These are phyloP conservation scores for Physcomitrellopsis africana DNA, from an alignment of 225 moss, liverwort and hornwort genomes.

Conservation along the genomic window DNA sequence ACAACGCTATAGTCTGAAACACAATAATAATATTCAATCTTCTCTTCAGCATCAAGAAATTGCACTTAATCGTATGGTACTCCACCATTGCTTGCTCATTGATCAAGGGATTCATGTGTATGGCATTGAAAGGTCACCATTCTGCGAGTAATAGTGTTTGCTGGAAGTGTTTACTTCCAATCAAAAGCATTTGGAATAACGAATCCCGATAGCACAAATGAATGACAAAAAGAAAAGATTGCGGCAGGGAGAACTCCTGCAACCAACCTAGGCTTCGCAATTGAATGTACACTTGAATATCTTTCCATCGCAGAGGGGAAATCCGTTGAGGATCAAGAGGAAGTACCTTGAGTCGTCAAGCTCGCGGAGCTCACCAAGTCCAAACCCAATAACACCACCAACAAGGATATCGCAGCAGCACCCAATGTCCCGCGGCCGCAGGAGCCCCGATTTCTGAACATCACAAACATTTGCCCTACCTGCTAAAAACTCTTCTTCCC, in stretches of 20 bases:
- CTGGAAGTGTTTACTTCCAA: not conserved
- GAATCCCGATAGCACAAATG: too few species aligned
- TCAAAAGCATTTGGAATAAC: too few species aligned
- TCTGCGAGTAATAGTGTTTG: slow-evolving; percentile 5
- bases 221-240: too few species aligned
- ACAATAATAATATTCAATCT: not conserved
- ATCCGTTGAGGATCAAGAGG: not conserved
- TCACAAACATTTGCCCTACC: slow-evolving; percentile 21
- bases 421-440: not conserved
- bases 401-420: slow-evolving; percentile 11
- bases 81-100: not conserved
- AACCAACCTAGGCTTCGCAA: too few species aligned
- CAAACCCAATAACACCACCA: slow-evolving; percentile 23
- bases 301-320: too few species aligned
- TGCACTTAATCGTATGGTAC: not conserved
- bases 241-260: too few species aligned
- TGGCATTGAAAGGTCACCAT: not conserved
- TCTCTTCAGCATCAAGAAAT: not conserved
- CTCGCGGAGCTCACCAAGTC: slow-evolving; percentile 20
- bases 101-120: not conserved
- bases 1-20: not conserved
- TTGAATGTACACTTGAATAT: too few species aligned
- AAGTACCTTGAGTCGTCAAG: slow-evolving; percentile 24
- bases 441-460: slow-evolving; percentile 6
- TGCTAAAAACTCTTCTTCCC: not conserved